These are phyloP conservation scores for Dunaliella sp. DNA, from an alignment of 139 green algal genomes.

Conservation along the genomic window DNA sequence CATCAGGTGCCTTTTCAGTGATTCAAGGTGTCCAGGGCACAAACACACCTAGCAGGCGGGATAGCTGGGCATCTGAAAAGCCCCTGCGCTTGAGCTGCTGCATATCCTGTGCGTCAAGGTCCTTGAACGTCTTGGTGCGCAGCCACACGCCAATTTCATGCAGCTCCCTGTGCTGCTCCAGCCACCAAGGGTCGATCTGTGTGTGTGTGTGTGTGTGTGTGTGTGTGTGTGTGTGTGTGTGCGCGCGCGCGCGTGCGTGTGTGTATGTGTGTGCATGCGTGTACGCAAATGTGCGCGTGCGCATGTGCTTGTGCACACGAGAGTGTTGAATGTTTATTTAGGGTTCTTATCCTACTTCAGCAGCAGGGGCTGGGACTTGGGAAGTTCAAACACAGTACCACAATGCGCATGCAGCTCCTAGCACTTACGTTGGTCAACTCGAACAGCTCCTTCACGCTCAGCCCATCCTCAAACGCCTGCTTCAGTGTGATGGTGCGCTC, in stretches of 20 bases:
- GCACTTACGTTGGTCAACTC: conserved; percentile 74
- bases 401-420: not conserved
- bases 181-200: conserved; percentile 95
- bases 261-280: no score
- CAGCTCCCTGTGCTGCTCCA: conserved; percentile 80
- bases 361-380: no score
- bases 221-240: no score
- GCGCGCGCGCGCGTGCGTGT: no score
- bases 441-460: conserved; percentile 72
- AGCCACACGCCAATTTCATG: conserved; percentile 67
- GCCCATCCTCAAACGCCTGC: conserved; percentile 87
- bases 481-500: conserved; percentile 84
- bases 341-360: no score
- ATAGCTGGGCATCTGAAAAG: conserved; percentile 93
- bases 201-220: no score
- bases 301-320: no score
- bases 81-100: conserved; percentile 79
- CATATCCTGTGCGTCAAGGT: conserved; percentile 77
- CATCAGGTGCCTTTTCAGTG: no score
- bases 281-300: no score
- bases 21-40: no score
- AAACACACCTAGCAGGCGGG: conserved; percentile 37
- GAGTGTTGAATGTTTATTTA: no score
- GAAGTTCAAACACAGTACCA: no score
- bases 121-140: conserved; percentile 57